phyloP scores from a whole-genome alignment of 2,329 filamentous ascomycete genomes.

The Nothophaeocryptopus gaeumannii region DNA sequence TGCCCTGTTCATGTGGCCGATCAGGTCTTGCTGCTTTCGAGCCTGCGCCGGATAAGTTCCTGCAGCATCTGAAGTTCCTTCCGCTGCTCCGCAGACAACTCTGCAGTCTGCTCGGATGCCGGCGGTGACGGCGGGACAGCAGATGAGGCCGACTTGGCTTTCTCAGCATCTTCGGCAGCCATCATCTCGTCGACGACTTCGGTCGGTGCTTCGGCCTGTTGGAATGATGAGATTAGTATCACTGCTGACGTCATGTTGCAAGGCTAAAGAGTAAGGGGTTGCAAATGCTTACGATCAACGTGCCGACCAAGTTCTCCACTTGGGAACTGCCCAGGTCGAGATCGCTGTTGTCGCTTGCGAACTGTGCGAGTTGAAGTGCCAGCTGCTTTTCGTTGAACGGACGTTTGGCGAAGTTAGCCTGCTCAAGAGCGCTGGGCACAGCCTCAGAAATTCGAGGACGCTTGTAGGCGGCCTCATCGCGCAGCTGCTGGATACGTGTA shows the following conservation, averaged over 20 bases:
- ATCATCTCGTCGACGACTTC: conserved; percentile 41
- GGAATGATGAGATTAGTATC: conserved; percentile 27
- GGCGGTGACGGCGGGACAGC: conserved; percentile 29
- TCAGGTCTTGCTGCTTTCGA: conserved; percentile 32
- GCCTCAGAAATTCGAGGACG: conserved; percentile 12
- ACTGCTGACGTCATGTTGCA: conserved; percentile 23
- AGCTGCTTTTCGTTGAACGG: conserved; percentile 64
- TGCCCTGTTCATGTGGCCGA: neutral
- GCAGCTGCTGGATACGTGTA: conserved; percentile 25
- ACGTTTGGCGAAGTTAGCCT: conserved; percentile 43
- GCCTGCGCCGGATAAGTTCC: conserved; percentile 36
- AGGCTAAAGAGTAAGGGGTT: conserved; percentile 20
- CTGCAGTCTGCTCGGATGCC: conserved; percentile 33
- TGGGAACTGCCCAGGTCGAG: conserved; percentile 48
- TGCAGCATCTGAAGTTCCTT: conserved; percentile 35
- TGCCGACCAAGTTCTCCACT: conserved; percentile 53
- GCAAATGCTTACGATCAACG: conserved; percentile 58
- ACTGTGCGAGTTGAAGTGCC: conserved; percentile 61
- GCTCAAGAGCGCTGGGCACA: conserved; percentile 24
- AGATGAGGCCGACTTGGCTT: conserved; percentile 23
- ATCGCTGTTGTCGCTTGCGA: conserved; percentile 52
- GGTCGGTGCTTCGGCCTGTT: conserved; percentile 43
- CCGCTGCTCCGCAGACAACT: conserved; percentile 35
- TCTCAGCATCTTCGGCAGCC: conserved; percentile 29
- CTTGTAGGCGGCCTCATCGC: conserved; percentile 22